Conservation (phyloP, 2,329 filamentous ascomycete genomes). For the Fusarium sp. region DNA sequence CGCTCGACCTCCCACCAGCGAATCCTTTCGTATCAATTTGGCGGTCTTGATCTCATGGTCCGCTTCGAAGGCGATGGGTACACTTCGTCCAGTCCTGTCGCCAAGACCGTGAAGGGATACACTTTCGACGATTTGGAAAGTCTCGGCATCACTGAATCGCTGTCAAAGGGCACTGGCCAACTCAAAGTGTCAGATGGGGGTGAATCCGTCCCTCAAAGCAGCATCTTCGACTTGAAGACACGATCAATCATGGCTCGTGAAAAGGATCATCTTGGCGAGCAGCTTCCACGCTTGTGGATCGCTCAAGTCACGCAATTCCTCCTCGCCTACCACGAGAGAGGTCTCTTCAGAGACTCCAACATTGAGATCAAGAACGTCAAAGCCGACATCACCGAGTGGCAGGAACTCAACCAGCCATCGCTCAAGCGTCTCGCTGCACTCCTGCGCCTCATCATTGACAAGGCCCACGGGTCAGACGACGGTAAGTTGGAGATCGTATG, state of each 20-base stretch:
- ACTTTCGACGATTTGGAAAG: slow-evolving; percentile 3
- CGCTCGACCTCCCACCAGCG: slow-evolving; percentile 71
- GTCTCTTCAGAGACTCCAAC: slow-evolving; percentile 48
- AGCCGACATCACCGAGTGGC: slow-evolving; percentile 50
- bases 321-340: slow-evolving; percentile 53
- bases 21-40: slow-evolving; percentile 68
- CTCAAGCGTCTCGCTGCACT: slow-evolving; percentile 46
- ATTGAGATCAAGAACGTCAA: slow-evolving; percentile 48
- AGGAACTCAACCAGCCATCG: slow-evolving; percentile 44
- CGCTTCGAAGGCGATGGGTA: slow-evolving; percentile 46
- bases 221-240: slow-evolving; percentile 59
- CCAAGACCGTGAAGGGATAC: background rate
- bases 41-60: slow-evolving; percentile 44
- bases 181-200: slow-evolving; percentile 42
- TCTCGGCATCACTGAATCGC: slow-evolving; percentile 6
- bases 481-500: slow-evolving; percentile 42
- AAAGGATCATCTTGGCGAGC: slow-evolving; percentile 44
- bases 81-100: slow-evolving; percentile 8
- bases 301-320: slow-evolving; percentile 53
- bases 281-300: slow-evolving; percentile 57
- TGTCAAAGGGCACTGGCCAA: background rate
- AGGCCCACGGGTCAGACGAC: slow-evolving; percentile 1
- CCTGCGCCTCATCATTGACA: slow-evolving; percentile 34
- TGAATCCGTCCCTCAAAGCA: slow-evolving; percentile 43
- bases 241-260: slow-evolving; percentile 42